Percentiles rank a stretch among this genome's conserved stretches.
Conservation (phyloP, 139 green algal genomes). For the Tetratostichococcus sp. region DNA sequence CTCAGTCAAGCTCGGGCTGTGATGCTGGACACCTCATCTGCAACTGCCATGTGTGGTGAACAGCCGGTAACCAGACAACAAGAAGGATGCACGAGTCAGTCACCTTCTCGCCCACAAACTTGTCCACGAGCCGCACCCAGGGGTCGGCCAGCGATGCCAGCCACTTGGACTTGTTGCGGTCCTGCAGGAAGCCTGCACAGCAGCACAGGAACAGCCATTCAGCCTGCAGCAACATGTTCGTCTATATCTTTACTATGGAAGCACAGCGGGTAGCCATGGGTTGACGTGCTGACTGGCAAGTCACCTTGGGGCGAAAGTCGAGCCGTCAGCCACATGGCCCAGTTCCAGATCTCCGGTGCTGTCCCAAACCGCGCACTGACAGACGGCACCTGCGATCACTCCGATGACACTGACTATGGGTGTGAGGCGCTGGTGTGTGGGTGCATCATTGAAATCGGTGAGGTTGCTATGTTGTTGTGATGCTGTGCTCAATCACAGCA, state of each 20-base stretch:
- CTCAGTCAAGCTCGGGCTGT: too few relatives aligned
- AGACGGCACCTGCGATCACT: conserved; percentile 46
- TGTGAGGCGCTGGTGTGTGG: too few relatives aligned
- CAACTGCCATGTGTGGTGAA: too few relatives aligned
- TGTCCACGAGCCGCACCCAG: conserved; percentile 69
- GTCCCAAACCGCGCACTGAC: conserved; percentile 94
- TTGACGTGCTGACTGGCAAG: background rate
- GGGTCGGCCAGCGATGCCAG: conserved; percentile 63
- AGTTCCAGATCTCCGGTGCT: conserved; percentile 86
- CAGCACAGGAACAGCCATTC: too few relatives aligned
- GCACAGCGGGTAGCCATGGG: too few relatives aligned
- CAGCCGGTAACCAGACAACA: background rate
- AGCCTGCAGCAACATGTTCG: too few relatives aligned
- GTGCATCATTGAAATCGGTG: too few relatives aligned
- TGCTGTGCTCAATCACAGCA: too few relatives aligned
- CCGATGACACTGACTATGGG: too few relatives aligned
- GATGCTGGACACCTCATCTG: too few relatives aligned
- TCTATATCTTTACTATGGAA: too few relatives aligned
- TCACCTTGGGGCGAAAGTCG: conserved; percentile 53
- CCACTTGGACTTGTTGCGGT: conserved; percentile 21
- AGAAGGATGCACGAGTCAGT: background rate
- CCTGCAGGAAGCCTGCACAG: conserved; percentile 13
- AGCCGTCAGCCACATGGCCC: conserved; percentile 79
- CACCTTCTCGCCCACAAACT: conserved; percentile 78
- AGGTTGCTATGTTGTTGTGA: too few relatives aligned